Percentiles rank a stretch among this genome's conserved stretches.
Conservation (phyloP, 164 flowering plant species). For the Annona squamosa region DNA sequence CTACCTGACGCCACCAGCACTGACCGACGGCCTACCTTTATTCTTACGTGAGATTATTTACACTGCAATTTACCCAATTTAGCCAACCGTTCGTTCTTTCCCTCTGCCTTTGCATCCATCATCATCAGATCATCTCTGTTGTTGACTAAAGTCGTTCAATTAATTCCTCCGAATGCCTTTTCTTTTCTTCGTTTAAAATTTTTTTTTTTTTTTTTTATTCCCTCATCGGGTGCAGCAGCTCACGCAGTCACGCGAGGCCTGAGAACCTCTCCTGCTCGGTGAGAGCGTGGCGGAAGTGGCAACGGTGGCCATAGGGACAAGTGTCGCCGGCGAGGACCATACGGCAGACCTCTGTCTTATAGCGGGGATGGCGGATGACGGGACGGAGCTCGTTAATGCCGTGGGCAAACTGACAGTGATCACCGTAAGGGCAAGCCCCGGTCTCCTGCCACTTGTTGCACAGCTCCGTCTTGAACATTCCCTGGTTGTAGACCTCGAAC, state of each 20-base stretch:
- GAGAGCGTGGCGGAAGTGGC: conserved; percentile 88
- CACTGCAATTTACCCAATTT: conserved; percentile 5
- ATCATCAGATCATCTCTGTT: background rate
- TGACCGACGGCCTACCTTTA: background rate
- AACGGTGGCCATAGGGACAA: conserved; percentile 93
- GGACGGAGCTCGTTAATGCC: conserved; percentile 89
- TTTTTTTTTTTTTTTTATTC: background rate
- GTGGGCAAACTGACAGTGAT: conserved; percentile 84
- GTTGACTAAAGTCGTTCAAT: background rate
- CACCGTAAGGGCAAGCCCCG: conserved; percentile 73
- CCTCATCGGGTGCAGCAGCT: background rate
- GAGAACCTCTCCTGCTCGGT: conserved; percentile 56
- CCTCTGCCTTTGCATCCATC: background rate
- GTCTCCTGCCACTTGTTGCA: conserved; percentile 96
- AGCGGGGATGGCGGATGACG: conserved; percentile 89
- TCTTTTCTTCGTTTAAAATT: background rate
- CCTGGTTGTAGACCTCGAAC: conserved; percentile 76
- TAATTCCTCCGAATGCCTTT: background rate
- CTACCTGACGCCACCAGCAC: background rate
- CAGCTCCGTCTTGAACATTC: conserved; percentile 84
- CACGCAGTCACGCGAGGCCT: conserved; percentile 9
- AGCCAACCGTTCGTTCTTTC: background rate
- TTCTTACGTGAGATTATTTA: background rate
- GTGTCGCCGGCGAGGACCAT: conserved; percentile 72
- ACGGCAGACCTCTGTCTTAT: conserved; percentile 90